phyloP scores from a whole-genome alignment of 176 grass and related monocot genomes.

The Tillandsia fasciculata region DNA sequence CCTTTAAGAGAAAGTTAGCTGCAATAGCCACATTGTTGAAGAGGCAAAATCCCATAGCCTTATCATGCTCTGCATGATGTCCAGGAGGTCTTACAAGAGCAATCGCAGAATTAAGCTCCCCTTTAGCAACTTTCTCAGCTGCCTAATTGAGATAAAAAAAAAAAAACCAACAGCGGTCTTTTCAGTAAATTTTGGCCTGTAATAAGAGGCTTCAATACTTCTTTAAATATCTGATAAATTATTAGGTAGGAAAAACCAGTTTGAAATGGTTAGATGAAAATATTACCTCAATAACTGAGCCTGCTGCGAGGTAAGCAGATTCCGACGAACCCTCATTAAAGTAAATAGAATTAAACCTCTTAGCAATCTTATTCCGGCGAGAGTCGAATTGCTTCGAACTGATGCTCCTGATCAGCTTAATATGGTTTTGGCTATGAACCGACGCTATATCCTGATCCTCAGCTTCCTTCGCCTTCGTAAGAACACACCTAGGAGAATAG shows the following conservation, averaged over 20 bases:
- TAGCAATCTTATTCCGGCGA: conserved; percentile 48
- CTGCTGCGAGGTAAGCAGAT: conserved; percentile 85
- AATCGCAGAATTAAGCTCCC: conserved; percentile 79
- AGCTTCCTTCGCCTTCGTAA: conserved; percentile 62
- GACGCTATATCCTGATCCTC: conserved; percentile 55
- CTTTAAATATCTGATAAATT: neutral
- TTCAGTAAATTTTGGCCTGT: neutral
- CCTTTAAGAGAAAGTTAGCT: conserved; percentile 83
- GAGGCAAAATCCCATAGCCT: conserved; percentile 97
- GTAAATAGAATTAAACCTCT: conserved; percentile 78
- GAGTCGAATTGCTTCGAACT: conserved; percentile 65
- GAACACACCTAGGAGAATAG: conserved; percentile 37
- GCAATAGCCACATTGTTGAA: conserved; percentile 93
- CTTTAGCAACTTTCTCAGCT: conserved; percentile 71
- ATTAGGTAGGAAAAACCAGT: neutral
- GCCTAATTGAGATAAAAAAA: conserved; percentile 30
- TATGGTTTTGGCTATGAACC: conserved; percentile 65
- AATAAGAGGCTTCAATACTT: neutral
- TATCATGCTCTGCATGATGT: conserved; percentile 79
- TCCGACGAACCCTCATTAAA: conserved; percentile 83
- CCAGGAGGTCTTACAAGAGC: conserved; percentile 91
- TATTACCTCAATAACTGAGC: conserved; percentile 74
- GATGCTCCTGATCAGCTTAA: conserved; percentile 73
- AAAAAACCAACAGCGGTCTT: neutral
- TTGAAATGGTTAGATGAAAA: neutral